phyloP scores from a whole-genome alignment of 2,329 filamentous ascomycete genomes.

The Scedosporium apiospermum region DNA sequence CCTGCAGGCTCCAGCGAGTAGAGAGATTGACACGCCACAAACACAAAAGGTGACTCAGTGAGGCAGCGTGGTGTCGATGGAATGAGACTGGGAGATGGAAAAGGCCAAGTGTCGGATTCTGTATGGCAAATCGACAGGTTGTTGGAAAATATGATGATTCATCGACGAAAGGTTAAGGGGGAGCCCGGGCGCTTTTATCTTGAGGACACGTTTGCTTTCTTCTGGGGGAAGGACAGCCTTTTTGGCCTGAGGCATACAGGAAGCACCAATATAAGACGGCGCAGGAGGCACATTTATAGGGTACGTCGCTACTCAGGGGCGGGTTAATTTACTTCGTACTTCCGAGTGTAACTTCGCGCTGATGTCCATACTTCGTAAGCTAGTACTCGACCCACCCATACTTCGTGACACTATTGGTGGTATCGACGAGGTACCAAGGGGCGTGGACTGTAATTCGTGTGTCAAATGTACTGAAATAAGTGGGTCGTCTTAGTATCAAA shows the following conservation, averaged over 20 bases:
- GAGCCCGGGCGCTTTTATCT: slow-evolving; percentile 24
- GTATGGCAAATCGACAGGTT: neutral
- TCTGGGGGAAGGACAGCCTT: neutral
- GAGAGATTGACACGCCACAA: too few relatives aligned
- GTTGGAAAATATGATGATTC: neutral
- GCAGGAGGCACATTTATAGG: too few relatives aligned
- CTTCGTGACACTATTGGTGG: too few relatives aligned
- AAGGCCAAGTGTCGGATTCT: neutral
- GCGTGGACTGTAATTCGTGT: too few relatives aligned
- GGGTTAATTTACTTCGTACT: too few relatives aligned
- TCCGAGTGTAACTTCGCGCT: neutral
- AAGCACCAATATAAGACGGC: neutral
- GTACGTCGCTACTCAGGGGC: too few relatives aligned
- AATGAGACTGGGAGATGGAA: slow-evolving; percentile 14
- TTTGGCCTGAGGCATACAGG: neutral
- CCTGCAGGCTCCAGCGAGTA: too few relatives aligned
- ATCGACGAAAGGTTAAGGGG: slow-evolving; percentile 5
- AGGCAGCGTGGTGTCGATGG: slow-evolving; percentile 9
- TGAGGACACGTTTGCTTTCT: slow-evolving; percentile 19
- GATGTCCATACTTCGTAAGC: neutral
- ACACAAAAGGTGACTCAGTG: too few relatives aligned
- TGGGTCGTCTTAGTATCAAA: too few relatives aligned
- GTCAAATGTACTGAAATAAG: too few relatives aligned
- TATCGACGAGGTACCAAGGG: too few relatives aligned
- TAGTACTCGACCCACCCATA: neutral